phyloP scores from a whole-genome alignment of 2,329 filamentous ascomycete species.

The Ilyonectria mors-panacis region DNA sequence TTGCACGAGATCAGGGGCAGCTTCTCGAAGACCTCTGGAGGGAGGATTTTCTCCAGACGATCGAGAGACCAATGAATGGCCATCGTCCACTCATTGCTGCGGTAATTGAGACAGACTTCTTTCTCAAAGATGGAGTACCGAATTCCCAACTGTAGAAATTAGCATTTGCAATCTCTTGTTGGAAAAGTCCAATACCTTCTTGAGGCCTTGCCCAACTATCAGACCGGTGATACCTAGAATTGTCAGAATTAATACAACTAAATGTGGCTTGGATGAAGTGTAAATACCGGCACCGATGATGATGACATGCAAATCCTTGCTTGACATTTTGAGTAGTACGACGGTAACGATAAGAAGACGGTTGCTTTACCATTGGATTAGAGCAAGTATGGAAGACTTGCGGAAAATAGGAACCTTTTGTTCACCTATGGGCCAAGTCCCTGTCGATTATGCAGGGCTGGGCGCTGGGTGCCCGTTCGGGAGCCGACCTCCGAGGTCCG shows the following conservation, averaged over 20 bases:
- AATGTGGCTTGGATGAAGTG: too few relatives aligned
- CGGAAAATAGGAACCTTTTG: conserved; percentile 6
- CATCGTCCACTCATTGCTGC: conserved; percentile 47
- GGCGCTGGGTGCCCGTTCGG: conserved; percentile 18
- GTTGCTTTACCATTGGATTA: not conserved
- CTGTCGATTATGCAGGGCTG: not conserved
- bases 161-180: not conserved
- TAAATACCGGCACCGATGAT: conserved; percentile 39
- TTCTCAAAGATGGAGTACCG: conserved; percentile 41
- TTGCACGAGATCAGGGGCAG: conserved; percentile 41
- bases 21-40: conserved; percentile 33
- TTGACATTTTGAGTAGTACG: conserved; percentile 28
- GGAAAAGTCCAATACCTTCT: conserved; percentile 21
- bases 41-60: conserved; percentile 36
- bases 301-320: conserved; percentile 36
- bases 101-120: conserved; percentile 38
- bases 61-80: conserved; percentile 42
- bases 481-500: conserved; percentile 36
- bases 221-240: conserved; percentile 37
- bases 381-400: not conserved
- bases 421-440: not conserved
- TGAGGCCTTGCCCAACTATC: conserved; percentile 38
- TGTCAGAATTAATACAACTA: not conserved
- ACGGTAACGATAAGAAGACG: not conserved
- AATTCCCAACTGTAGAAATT: conserved; percentile 24